A percentile compares a stretch with the other conserved stretches of the same genome.
Conservation (phyloP, 768 basidiomycete species). For the Termitomyces sp. region DNA sequence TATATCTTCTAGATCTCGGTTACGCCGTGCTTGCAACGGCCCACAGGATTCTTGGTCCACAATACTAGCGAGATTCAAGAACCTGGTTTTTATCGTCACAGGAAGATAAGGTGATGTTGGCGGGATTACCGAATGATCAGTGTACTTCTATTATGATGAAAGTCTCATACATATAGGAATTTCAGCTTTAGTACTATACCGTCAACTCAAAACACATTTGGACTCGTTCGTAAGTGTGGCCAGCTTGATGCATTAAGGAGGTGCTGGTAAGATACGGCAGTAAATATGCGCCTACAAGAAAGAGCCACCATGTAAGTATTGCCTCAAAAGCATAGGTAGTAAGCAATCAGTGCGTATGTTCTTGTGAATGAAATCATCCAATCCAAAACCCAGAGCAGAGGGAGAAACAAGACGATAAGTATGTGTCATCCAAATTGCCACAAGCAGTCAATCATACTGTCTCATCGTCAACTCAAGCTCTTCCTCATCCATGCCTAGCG, state of each 20-base stretch:
- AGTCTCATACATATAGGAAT: too few relatives aligned
- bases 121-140: too few relatives aligned
- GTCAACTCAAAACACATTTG: neutral
- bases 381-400: neutral
- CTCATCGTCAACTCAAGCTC: constrained; percentile 24
- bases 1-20: too few relatives aligned
- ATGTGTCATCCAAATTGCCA: neutral
- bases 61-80: too few relatives aligned
- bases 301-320: neutral
- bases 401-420: neutral
- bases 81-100: too few relatives aligned
- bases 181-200: too few relatives aligned
- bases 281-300: neutral
- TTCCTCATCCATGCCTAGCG: constrained; percentile 20
- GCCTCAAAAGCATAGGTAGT: neutral
- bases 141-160: too few relatives aligned
- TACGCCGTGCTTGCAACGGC: too few relatives aligned
- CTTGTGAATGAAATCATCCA: neutral
- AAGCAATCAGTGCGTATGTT: neutral
- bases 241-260: neutral
- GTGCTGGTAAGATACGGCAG: neutral
- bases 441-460: constrained; percentile 20
- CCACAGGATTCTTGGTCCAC: too few relatives aligned
- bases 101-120: too few relatives aligned
- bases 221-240: neutral